Evolutionary conservation across 2,329 filamentous ascomycete genomes (phyloP).

Genomic region (Coccinonectria pachysandricola): DNA sequence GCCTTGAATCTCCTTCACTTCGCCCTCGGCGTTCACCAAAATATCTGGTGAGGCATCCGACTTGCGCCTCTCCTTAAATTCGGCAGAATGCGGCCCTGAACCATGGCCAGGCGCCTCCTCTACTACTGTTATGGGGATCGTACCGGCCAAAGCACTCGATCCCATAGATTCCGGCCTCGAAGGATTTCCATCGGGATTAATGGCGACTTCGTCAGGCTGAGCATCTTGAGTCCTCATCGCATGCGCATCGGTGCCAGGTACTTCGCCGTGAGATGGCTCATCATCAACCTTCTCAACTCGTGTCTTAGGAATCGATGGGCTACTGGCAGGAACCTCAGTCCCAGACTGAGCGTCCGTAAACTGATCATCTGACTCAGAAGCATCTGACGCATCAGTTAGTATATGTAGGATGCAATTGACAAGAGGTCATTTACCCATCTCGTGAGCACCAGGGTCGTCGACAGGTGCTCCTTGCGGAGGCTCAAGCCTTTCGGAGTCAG

Average conservation of each 20-base stretch:
- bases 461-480: conserved; percentile 23
- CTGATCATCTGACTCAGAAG: conserved; percentile 58
- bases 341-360: conserved; percentile 56
- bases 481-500: conserved; percentile 21
- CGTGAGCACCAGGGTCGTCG: conserved; percentile 49
- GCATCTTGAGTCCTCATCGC: conserved; percentile 46
- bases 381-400: conserved; percentile 22
- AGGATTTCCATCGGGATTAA: conserved; percentile 23
- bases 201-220: conserved; percentile 49
- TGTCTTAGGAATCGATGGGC: conserved; percentile 47
- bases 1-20: conserved; percentile 21
- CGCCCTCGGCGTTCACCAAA: conserved; percentile 36
- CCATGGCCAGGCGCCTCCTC: conserved; percentile 38
- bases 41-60: conserved; percentile 45
- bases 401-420: too few species aligned
- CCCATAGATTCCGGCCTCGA: conserved; percentile 8
- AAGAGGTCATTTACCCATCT: conserved; percentile 40
- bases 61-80: conserved; percentile 34
- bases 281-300: conserved; percentile 49
- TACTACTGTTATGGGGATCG: conserved; percentile 40
- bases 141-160: too few species aligned
- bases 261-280: conserved; percentile 43
- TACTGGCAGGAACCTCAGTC: conserved; percentile 30
- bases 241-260: conserved; percentile 50
- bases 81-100: conserved; percentile 32